Conservation (phyloP, 768 basidiomycete species). For the Tephrocybe sp. region DNA sequence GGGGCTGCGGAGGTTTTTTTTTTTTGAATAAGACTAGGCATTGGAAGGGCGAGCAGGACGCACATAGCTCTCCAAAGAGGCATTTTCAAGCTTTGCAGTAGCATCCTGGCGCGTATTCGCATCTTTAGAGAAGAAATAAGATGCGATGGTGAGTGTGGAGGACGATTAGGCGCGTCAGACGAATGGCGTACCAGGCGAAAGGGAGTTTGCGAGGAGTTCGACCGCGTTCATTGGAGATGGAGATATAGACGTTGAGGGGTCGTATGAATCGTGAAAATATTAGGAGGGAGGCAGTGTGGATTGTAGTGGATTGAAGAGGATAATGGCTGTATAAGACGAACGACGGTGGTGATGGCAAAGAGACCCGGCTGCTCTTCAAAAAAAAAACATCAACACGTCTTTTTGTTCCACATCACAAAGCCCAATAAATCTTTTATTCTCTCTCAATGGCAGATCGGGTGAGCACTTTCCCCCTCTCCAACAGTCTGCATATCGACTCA, state of each 20-base stretch:
- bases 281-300: slow-evolving; percentile 2
- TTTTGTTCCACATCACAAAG: slow-evolving; percentile 16
- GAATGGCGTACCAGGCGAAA: slow-evolving; percentile 75
- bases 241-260: slow-evolving; percentile 17
- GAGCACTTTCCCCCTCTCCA: slow-evolving; percentile 25
- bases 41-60: slow-evolving; percentile 30
- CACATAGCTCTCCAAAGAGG: slow-evolving; percentile 88
- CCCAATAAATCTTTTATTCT: slow-evolving; percentile 7
- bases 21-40: slow-evolving; percentile 20
- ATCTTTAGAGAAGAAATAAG: slow-evolving; percentile 49
- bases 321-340: slow-evolving; percentile 4
- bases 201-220: slow-evolving; percentile 88
- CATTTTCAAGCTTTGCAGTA: slow-evolving; percentile 84
- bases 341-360: slow-evolving; percentile 13
- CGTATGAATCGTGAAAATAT: slow-evolving; percentile 15
- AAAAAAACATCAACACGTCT: slow-evolving; percentile 11
- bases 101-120: slow-evolving; percentile 89
- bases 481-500: slow-evolving; percentile 35
- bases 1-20: slow-evolving; percentile 73
- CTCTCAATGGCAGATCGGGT: slow-evolving; percentile 64
- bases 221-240: slow-evolving; percentile 81
- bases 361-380: slow-evolving; percentile 17
- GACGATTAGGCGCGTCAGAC: slow-evolving; percentile 28
- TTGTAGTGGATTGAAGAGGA: slow-evolving; percentile 2
- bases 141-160: slow-evolving; percentile 21